Percentiles rank a stretch among this genome's conserved stretches.
Conservation (phyloP, 2,329 filamentous ascomycete species). For the Gnomoniopsis sp. region DNA sequence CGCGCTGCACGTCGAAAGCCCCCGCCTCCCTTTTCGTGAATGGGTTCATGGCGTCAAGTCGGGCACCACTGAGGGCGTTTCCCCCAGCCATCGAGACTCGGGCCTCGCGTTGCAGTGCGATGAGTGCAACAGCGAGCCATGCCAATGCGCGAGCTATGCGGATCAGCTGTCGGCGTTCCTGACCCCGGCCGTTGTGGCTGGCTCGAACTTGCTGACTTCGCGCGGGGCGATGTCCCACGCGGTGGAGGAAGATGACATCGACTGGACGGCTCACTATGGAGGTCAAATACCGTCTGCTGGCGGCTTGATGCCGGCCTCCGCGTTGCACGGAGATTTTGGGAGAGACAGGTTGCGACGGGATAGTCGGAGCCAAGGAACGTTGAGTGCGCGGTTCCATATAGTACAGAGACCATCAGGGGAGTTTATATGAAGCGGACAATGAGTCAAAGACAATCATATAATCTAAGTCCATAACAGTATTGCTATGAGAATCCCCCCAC, state of each 20-base stretch:
- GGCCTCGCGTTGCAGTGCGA: conserved; percentile 16
- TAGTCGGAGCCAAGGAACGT: background rate
- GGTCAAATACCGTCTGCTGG: background rate
- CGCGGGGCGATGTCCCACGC: background rate
- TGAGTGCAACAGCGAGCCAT: conserved; percentile 10
- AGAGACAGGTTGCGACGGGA: background rate
- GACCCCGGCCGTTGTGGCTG: conserved; percentile 6
- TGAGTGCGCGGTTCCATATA: background rate
- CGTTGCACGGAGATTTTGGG: background rate
- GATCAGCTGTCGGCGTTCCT: conserved; percentile 17
- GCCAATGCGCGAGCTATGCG: conserved; percentile 14
- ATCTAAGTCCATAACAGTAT: background rate
- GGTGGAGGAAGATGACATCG: conserved; percentile 3
- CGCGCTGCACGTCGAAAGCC: conserved; percentile 13
- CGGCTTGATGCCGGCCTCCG: background rate
- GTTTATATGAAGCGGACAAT: background rate
- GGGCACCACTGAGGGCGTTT: background rate
- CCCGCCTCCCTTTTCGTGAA: conserved; percentile 16
- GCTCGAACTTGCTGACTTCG: background rate
- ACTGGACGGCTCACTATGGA: conserved; percentile 11
- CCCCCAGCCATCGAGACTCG: conserved; percentile 11
- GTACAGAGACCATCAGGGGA: background rate
- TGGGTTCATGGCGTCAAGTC: conserved; percentile 16
- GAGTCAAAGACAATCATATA: too few species aligned
- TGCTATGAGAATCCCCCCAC: too few species aligned